Evolutionary conservation across 2,329 filamentous ascomycete genomes (phyloP), one percentile per base, ranked within the genome.

Genomic region (Alternaria gaisen): DNA sequence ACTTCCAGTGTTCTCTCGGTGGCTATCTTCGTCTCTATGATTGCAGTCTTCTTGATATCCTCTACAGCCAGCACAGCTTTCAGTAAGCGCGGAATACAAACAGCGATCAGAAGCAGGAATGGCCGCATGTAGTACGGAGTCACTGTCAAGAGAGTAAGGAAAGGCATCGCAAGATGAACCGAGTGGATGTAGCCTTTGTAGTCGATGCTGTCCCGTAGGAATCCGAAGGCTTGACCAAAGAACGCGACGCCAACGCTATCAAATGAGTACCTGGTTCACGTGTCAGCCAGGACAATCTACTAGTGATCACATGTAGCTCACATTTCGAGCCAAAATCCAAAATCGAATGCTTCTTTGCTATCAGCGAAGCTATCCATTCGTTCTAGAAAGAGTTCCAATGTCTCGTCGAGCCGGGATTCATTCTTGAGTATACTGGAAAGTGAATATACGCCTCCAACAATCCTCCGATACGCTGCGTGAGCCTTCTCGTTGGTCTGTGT

Each of bases 131-230:
- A 69, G 3, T 34, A 24, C 20, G 68, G 69, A 3, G 66, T 57
- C 14, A 65, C 55, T 16, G 58, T 54, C 57, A 18, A 59, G 42
- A 34, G 63, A 36, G 24, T 65, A 58, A 69, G 60, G 34, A 68
- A 68, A 11, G 64, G 72, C 67, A 75, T 79, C 6, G 77, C 60
- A 10, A 65, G 75, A 56, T 81, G 75, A 0, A 81, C 70, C 1
- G 80, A 61, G 11, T 59, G 22, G n/a, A 72, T 72, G 43, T 70
- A 72, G 16, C 44, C 55, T 4, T 59, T 56, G 20, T 70, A 65
- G 34, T 70, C 70, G n/a, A 65, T 44, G 10, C 70, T 63, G 36
- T 72, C 60, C 24, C 56, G 53, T 14, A 71, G n/a, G 30, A 72
- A 72, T 0, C 68, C 67, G 53, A 72, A 72, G 5, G 54, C 56